Conservation (phyloP, 495 filamentous ascomycete genomes). For the Penicillium lagena region DNA sequence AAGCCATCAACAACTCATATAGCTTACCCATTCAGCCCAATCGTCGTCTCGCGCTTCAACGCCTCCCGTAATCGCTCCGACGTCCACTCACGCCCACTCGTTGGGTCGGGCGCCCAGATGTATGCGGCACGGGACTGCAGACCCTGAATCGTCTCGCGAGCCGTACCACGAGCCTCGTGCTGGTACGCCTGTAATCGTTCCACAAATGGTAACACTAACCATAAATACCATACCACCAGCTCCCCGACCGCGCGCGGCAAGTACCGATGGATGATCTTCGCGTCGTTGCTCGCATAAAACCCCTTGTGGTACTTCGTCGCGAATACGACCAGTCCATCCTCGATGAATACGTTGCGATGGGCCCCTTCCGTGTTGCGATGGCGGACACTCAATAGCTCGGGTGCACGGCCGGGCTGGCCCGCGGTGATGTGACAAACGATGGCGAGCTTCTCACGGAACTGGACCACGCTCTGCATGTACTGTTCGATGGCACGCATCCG, state of each 20-base stretch:
- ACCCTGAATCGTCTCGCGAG: neutral
- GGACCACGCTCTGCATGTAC: neutral
- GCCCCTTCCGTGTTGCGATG: constrained; percentile 7
- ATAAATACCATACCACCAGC: constrained; percentile 12
- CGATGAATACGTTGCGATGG: constrained; percentile 9
- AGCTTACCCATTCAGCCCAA: neutral
- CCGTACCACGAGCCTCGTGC: neutral
- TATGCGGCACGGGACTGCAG: neutral
- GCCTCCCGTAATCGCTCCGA: neutral
- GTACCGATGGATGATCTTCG: constrained; percentile 9
- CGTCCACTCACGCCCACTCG: constrained; percentile 1
- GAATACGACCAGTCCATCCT: constrained; percentile 3
- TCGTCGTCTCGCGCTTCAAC: constrained; percentile 1
- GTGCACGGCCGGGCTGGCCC: constrained; percentile 16
- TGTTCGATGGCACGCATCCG: neutral
- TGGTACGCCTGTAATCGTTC: constrained; percentile 5
- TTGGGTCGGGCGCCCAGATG: neutral
- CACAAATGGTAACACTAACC: constrained; percentile 15
- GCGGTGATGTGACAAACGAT: constrained; percentile 14
- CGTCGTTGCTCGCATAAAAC: constrained; percentile 3
- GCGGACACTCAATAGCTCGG: constrained; percentile 20
- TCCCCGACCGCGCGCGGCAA: neutral
- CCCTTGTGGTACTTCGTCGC: constrained; percentile 9
- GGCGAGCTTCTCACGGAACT: constrained; percentile 17
- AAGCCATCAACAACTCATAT: no score